These are phyloP conservation scores for Grosmannia serpens DNA, from an alignment of 2,329 filamentous ascomycete genomes.

Conservation along the genomic window DNA sequence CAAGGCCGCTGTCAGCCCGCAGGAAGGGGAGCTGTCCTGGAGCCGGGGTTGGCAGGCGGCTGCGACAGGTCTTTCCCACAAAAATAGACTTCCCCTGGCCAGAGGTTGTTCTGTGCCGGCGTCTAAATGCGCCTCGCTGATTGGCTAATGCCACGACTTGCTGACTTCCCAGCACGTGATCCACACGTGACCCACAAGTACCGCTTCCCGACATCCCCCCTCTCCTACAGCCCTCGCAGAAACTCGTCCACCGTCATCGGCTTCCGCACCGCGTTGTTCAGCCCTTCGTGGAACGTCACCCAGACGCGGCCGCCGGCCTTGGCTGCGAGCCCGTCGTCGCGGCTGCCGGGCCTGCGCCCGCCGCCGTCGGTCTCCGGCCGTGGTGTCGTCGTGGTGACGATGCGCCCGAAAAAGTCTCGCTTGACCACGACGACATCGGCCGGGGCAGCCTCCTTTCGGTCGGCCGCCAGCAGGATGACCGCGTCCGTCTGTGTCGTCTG, in stretches of 20 bases:
- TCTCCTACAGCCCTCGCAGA: constrained; percentile 47
- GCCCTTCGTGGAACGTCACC: constrained; percentile 83
- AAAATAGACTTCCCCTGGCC: too few relatives aligned
- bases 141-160: too few relatives aligned
- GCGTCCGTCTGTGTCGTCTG: not conserved
- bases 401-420: constrained; percentile 75
- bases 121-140: too few relatives aligned
- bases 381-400: constrained; percentile 34
- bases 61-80: too few relatives aligned
- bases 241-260: constrained; percentile 74
- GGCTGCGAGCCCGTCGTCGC: not conserved
- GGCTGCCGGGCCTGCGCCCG: constrained; percentile 26
- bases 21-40: too few relatives aligned
- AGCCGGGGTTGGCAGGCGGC: too few relatives aligned
- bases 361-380: constrained; percentile 16
- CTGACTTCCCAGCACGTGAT: too few relatives aligned
- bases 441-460: constrained; percentile 19
- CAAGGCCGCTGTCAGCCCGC: too few relatives aligned
- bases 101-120: too few relatives aligned
- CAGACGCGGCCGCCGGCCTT: constrained; percentile 46
- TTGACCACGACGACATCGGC: constrained; percentile 33
- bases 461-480: not conserved
- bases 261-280: constrained; percentile 86
- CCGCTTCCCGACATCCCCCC: too few relatives aligned
- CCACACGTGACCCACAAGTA: too few relatives aligned